Evolutionary conservation across 1,284 basidiomycete species (phyloP).

Genomic region (Phellopilus nigrolimitatus): DNA sequence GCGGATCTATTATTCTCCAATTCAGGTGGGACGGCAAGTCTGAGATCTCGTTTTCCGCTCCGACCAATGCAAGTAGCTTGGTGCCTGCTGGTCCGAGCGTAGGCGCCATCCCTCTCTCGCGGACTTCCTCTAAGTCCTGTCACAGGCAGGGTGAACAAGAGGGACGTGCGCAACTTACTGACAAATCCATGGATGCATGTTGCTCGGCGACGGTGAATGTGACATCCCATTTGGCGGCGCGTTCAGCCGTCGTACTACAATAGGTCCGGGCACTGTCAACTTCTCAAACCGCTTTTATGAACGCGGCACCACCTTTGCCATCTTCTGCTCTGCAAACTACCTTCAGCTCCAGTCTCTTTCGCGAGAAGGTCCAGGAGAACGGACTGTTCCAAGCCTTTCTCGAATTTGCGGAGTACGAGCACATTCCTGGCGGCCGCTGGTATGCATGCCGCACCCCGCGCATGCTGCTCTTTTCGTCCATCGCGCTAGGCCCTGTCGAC

Average conservation of each 20-base stretch:
- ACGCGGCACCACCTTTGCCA: too few relatives aligned
- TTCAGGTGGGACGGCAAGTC: conserved; percentile 47
- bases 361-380: too few relatives aligned
- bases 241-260: not conserved
- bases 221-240: conserved; percentile 10
- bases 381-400: too few relatives aligned
- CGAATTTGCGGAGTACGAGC: too few relatives aligned
- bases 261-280: conserved; percentile 23
- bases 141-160: not conserved
- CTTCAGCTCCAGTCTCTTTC: too few relatives aligned
- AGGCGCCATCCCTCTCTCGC: conserved; percentile 1
- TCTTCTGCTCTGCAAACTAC: too few relatives aligned
- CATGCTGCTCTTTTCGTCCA: conserved; percentile 82
- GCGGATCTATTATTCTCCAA: conserved; percentile 49
- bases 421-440: too few relatives aligned
- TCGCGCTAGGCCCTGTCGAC: too few relatives aligned
- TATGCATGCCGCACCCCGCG: conserved; percentile 73
- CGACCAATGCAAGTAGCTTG: conserved; percentile 31
- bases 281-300: too few relatives aligned
- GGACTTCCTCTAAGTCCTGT: conserved; percentile 15
- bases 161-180: not conserved
- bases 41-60: conserved; percentile 56
- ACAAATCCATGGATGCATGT: conserved; percentile 3
- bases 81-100: conserved; percentile 36
- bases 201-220: conserved; percentile 18